These are phyloP conservation scores for Fusarium sp. DNA, from an alignment of 2,329 filamentous ascomycete species.

Conservation along the genomic window DNA sequence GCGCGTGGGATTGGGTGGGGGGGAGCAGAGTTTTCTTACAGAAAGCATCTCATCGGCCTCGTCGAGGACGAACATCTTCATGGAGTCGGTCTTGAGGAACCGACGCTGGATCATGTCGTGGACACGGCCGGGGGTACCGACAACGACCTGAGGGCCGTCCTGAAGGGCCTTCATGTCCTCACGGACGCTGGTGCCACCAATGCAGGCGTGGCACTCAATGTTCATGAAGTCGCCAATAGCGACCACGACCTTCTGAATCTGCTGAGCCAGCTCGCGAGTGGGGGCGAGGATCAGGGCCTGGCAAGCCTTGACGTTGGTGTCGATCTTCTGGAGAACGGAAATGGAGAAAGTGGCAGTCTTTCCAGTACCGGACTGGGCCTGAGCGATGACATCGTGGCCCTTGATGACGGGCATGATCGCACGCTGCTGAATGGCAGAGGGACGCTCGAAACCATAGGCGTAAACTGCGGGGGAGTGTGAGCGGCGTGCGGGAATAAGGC, in stretches of 20 bases:
- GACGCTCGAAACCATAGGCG: constrained; percentile 99
- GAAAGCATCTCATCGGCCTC: constrained; percentile 99
- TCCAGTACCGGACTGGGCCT: constrained; percentile 99
- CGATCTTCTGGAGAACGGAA: constrained; percentile 98
- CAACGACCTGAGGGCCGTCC: constrained; percentile 96
- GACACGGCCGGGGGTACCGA: constrained; percentile 98
- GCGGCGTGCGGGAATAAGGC: constrained; percentile 37
- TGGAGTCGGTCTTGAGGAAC: constrained; percentile 94
- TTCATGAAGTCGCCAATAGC: constrained; percentile 99
- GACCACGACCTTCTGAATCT: constrained; percentile 99
- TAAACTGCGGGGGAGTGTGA: constrained; percentile 71
- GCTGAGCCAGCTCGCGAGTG: constrained; percentile 97
- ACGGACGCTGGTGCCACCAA: constrained; percentile 97
- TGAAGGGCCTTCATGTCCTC: constrained; percentile 99
- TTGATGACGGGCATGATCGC: constrained; percentile 99
- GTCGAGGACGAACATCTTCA: constrained; percentile 99
- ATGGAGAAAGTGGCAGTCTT: constrained; percentile 99
- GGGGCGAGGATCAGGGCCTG: constrained; percentile 98
- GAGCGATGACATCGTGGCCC: constrained; percentile 99
- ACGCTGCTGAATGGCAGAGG: constrained; percentile 99
- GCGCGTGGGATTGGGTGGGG: constrained; percentile 16
- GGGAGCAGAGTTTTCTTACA: constrained; percentile 60
- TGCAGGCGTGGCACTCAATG: constrained; percentile 98
- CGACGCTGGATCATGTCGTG: constrained; percentile 99
- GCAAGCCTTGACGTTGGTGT: constrained; percentile 93